Percentiles rank a stretch among this genome's conserved stretches.
Conservation (phyloP, 257 asterid genomes). For the Nicotiana benthamiana region DNA sequence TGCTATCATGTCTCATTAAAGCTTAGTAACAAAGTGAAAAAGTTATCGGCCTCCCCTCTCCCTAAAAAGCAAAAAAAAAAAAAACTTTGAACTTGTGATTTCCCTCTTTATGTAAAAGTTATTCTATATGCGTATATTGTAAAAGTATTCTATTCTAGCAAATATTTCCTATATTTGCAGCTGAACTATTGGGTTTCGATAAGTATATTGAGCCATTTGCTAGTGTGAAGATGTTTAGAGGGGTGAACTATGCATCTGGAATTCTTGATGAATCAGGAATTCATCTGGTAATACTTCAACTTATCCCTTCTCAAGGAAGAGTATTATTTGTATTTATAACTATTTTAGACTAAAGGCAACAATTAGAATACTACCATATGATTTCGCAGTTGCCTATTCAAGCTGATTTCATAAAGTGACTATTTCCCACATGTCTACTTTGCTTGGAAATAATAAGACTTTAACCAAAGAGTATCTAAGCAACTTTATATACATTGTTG, state of each 20-base stretch:
- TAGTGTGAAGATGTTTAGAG: not conserved
- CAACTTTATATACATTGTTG: conserved; percentile 46
- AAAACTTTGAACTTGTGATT: no score
- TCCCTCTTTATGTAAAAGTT: no score
- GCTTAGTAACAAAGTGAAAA: no score
- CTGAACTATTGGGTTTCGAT: conserved; percentile 7
- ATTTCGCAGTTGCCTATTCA: no score
- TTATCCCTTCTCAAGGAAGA: not conserved
- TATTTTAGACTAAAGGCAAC: no score
- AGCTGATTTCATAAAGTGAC: conserved; percentile 1
- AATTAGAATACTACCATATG: no score
- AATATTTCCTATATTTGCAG: not conserved
- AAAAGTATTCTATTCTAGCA: no score
- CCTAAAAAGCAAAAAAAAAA: no score
- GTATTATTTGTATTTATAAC: not conserved
- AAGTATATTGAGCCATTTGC: conserved; percentile 9
- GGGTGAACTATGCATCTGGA: conserved; percentile 20
- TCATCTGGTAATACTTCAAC: not conserved
- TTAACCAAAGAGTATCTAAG: conserved; percentile 26
- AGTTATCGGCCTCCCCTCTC: no score
- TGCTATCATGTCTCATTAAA: no score
- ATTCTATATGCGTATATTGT: no score
- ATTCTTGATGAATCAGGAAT: conserved; percentile 3
- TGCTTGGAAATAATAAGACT: conserved; percentile 21
- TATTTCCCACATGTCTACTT: not conserved